Evolutionary conservation across 1,139 yeast genomes (phyloP).

Genomic region (Yamadazyma atlantica): DNA sequence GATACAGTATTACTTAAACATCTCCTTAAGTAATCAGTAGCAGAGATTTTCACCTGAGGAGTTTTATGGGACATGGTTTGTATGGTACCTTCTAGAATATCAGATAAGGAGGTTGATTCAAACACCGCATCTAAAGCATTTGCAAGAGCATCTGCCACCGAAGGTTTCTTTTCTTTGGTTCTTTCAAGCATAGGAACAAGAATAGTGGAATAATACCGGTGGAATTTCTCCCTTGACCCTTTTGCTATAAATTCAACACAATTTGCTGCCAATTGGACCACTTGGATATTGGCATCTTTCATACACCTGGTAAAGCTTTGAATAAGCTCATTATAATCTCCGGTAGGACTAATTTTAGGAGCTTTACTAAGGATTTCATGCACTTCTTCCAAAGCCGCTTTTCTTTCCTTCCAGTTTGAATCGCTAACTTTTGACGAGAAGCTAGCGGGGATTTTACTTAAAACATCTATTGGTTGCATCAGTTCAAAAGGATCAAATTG

Average conservation of each 20-base stretch:
- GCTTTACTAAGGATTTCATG: constrained; percentile 53
- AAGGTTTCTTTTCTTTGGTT: constrained; percentile 82
- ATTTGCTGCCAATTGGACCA: constrained; percentile 77
- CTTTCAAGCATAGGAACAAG: constrained; percentile 73
- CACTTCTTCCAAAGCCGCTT: constrained; percentile 77
- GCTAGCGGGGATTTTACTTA: constrained; percentile 64
- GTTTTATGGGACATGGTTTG: constrained; percentile 70
- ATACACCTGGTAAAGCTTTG: constrained; percentile 68
- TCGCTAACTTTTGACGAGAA: constrained; percentile 57
- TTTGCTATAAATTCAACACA: constrained; percentile 62
- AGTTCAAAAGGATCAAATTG: constrained; percentile 41
- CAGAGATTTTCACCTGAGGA: constrained; percentile 78
- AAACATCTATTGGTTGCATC: constrained; percentile 54
- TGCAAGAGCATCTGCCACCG: constrained; percentile 70
- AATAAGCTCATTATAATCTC: constrained; percentile 64
- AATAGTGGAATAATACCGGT: constrained; percentile 53
- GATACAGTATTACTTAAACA: constrained; percentile 54
- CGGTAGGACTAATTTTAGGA: constrained; percentile 30
- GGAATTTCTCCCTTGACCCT: constrained; percentile 61
- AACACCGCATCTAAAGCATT: constrained; percentile 68
- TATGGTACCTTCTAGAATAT: constrained; percentile 61
- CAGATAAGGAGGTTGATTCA: constrained; percentile 48
- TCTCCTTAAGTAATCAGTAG: constrained; percentile 63
- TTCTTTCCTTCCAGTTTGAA: constrained; percentile 88
- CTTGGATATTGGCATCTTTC: constrained; percentile 89